A percentile compares a stretch with the other conserved stretches of the same genome.
Conservation (phyloP, 1,139 yeast species). For the Debaryomycetaceae sp. region DNA sequence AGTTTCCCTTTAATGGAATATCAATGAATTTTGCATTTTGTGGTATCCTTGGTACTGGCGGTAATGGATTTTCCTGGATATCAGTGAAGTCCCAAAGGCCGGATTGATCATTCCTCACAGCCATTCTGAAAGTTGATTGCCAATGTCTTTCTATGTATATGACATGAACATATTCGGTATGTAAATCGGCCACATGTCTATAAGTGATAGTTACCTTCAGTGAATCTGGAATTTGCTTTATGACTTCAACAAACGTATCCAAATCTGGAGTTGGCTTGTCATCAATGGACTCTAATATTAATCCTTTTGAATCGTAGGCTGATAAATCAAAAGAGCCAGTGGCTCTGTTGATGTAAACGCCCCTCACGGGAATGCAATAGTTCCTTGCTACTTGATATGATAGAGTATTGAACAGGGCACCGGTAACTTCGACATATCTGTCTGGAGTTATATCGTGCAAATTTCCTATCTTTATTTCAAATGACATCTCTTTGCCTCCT, state of each 20-base stretch:
- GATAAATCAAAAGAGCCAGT: conserved; percentile 74
- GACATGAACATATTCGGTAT: conserved; percentile 62
- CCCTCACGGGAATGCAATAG: conserved; percentile 78
- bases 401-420: conserved; percentile 80
- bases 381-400: conserved; percentile 88
- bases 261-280: conserved; percentile 70
- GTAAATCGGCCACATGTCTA: conserved; percentile 79
- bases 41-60: conserved; percentile 44
- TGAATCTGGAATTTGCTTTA: conserved; percentile 74
- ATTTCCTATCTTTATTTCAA: conserved; percentile 61
- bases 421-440: conserved; percentile 76
- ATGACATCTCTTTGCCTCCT: conserved; percentile 57
- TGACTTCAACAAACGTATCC: conserved; percentile 72
- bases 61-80: conserved; percentile 60
- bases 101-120: conserved; percentile 72
- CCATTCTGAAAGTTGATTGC: conserved; percentile 68
- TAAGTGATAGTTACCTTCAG: conserved; percentile 68
- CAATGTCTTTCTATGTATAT: conserved; percentile 82
- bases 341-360: conserved; percentile 78
- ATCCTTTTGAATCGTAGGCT: conserved; percentile 53
- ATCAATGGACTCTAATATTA: conserved; percentile 78
- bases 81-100: conserved; percentile 86
- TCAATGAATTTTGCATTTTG: conserved; percentile 70
- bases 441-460: conserved; percentile 81
- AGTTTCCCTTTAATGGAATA: conserved; percentile 58